These are phyloP conservation scores for Penicillium ochrochloron DNA, from an alignment of 495 filamentous ascomycete genomes.

Conservation along the genomic window DNA sequence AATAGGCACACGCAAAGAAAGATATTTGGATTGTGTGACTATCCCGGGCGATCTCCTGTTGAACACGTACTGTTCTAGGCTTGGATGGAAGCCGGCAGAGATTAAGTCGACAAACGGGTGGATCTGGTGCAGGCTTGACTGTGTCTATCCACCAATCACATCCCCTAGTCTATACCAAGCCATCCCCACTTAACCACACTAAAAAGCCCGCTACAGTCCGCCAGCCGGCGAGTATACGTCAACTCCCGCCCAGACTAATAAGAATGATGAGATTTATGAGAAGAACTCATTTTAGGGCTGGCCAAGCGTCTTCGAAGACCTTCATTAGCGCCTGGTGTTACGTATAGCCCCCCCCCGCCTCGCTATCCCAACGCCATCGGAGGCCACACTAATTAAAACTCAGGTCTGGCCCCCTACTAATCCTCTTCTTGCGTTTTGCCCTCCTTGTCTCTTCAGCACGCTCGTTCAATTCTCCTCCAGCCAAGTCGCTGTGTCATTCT, in stretches of 20 bases:
- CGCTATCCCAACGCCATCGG: not conserved
- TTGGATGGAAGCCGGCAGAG: slow-evolving; percentile 5
- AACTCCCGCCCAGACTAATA: slow-evolving; percentile 14
- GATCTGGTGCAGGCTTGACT: not conserved
- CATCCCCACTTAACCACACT: slow-evolving; percentile 5
- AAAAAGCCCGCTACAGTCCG: slow-evolving; percentile 2
- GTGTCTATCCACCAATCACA: not conserved
- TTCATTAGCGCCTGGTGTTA: slow-evolving; percentile 15
- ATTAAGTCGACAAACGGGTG: slow-evolving; percentile 12
- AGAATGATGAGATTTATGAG: not conserved
- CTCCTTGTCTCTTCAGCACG: not conserved
- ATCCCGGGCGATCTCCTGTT: not conserved
- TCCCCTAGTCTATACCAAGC: not conserved
- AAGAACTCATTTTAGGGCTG: slow-evolving; percentile 1
- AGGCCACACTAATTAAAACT: slow-evolving; percentile 1
- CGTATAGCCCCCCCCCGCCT: slow-evolving; percentile 13
- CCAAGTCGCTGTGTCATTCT: slow-evolving; percentile 4
- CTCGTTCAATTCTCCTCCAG: slow-evolving; percentile 2
- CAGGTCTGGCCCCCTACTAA: not conserved
- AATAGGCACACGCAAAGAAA: not conserved
- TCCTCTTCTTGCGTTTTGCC: not conserved
- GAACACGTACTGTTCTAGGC: slow-evolving; percentile 3
- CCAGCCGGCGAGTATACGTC: slow-evolving; percentile 17
- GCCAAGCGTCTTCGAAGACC: not conserved
- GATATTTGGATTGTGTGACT: not conserved